Evolutionary conservation across 495 filamentous ascomycete species (phyloP), one percentile per base, ranked within the genome.

Genomic region (Aspergillus kassunensis): DNA sequence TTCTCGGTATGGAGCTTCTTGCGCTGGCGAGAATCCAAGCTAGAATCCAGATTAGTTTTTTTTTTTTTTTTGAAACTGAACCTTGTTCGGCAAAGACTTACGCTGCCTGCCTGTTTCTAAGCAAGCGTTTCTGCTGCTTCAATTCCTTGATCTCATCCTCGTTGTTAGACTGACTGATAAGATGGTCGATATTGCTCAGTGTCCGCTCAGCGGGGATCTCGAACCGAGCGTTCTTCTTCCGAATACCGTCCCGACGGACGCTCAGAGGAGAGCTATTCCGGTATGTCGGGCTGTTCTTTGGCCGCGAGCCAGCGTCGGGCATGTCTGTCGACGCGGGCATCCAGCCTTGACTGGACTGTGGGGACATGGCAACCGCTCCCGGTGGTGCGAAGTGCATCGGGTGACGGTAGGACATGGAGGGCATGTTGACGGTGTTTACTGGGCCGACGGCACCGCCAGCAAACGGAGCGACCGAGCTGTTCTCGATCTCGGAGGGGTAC

Each of bases 1-100:
- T 91, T 86, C 75, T 97, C 92, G 21, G 93, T 97, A 72, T 99
- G 92, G 68, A 91, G 86, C 80, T 99, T 99, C 80, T 97, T 99
- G 56, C 95, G 86, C 68, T 97, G 93, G 56, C 93, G 86, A 24
- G 95, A 97, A 72, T 97, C 91, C 56, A 99, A 82, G 40, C 89
- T 96, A 56, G 21, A 13, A n/a, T 21, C 9, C 44, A n/a, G 36
- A 65, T 80, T 71, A 78, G 78, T 31, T 12, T 42, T n/a, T n/a
- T n/a, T n/a, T n/a, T n/a, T n/a, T n/a, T n/a, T n/a, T n/a, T n/a
- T n/a, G n/a, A n/a, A n/a, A n/a, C n/a, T n/a, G n/a, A n/a, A n/a
- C n/a, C n/a, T n/a, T n/a, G n/a, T n/a, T n/a, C n/a, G n/a, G n/a
- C n/a, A n/a, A n/a, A n/a, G n/a, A 85, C 89, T 77, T 80, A 96